Percentiles rank a stretch among this genome's conserved stretches.
Evolutionary conservation across 164 flowering plant genomes (phyloP).

Genomic region (Vitis amurensis): DNA sequence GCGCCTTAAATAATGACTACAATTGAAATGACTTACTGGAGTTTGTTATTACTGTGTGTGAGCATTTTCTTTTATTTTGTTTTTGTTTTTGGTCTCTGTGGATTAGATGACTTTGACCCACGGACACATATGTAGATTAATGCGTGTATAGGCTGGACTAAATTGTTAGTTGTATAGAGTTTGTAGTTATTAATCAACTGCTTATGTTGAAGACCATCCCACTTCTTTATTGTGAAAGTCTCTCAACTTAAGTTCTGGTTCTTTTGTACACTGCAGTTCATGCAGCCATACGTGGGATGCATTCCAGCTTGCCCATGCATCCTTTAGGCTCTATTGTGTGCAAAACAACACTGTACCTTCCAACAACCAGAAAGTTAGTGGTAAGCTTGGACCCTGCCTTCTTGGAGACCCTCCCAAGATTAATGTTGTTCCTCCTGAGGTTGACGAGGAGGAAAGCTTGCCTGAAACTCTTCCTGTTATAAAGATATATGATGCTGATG

Average conservation of each 20-base stretch:
- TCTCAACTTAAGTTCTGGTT: background rate
- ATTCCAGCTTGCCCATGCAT: slow-evolving; percentile 91
- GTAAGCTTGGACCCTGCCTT: slow-evolving; percentile 59
- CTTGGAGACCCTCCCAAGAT: slow-evolving; percentile 82
- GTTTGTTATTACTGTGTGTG: too few species aligned
- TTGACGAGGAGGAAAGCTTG: slow-evolving; percentile 60
- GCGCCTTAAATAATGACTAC: too few species aligned
- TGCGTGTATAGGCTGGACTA: too few species aligned
- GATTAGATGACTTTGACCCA: too few species aligned
- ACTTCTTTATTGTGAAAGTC: too few species aligned
- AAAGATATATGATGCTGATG: slow-evolving; percentile 88
- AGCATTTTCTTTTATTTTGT: too few species aligned
- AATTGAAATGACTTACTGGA: too few species aligned
- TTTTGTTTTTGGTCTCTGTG: too few species aligned
- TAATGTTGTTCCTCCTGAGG: slow-evolving; percentile 51
- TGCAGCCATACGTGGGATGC: slow-evolving; percentile 93
- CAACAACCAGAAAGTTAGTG: slow-evolving; percentile 39
- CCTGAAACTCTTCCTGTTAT: slow-evolving; percentile 61
- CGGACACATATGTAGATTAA: too few species aligned
- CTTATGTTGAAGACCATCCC: too few species aligned
- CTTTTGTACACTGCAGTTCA: slow-evolving; percentile 53
- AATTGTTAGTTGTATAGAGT: too few species aligned
- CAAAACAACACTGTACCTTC: slow-evolving; percentile 43
- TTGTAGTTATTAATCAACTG: too few species aligned
- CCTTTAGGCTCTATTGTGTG: slow-evolving; percentile 75